phyloP scores from a whole-genome alignment of 2,329 filamentous ascomycete genomes.

The Calonectria pteridis region DNA sequence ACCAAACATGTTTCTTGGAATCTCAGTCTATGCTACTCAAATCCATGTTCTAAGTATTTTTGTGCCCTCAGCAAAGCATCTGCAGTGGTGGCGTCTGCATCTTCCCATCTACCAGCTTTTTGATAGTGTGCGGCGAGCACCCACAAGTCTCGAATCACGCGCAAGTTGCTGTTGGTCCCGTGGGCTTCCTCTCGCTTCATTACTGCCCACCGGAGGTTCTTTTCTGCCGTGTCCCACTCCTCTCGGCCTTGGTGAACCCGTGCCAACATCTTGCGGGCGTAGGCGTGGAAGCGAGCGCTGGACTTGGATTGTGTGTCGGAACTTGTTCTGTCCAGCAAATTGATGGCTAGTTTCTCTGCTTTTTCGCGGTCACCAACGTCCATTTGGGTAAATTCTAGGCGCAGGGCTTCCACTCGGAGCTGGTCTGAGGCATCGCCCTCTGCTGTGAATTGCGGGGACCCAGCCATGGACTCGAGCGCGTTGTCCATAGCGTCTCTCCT shows the following conservation, averaged over 20 bases:
- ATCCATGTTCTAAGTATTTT: conserved; percentile 43
- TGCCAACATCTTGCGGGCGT: conserved; percentile 54
- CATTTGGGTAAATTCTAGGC: conserved; percentile 55
- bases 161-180: conserved; percentile 49
- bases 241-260: conserved; percentile 49
- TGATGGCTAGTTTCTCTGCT: conserved; percentile 48
- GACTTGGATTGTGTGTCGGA: conserved; percentile 40
- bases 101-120: conserved; percentile 45
- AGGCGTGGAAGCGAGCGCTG: conserved; percentile 53
- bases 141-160: conserved; percentile 55
- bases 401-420: conserved; percentile 49
- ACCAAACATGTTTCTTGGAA: not conserved
- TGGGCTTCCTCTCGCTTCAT: conserved; percentile 52
- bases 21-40: conserved; percentile 27
- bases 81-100: conserved; percentile 44
- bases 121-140: conserved; percentile 52
- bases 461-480: conserved; percentile 45
- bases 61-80: conserved; percentile 51
- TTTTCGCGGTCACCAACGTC: conserved; percentile 49
- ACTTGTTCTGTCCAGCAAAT: conserved; percentile 45
- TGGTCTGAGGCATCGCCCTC: conserved; percentile 38
- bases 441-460: conserved; percentile 22
- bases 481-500: conserved; percentile 46
- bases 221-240: conserved; percentile 49
- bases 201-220: conserved; percentile 50